Evolutionary conservation across 345 rosid species (phyloP), one percentile per base, ranked within the genome.

Genomic region (Laguncularia racemosa): DNA sequence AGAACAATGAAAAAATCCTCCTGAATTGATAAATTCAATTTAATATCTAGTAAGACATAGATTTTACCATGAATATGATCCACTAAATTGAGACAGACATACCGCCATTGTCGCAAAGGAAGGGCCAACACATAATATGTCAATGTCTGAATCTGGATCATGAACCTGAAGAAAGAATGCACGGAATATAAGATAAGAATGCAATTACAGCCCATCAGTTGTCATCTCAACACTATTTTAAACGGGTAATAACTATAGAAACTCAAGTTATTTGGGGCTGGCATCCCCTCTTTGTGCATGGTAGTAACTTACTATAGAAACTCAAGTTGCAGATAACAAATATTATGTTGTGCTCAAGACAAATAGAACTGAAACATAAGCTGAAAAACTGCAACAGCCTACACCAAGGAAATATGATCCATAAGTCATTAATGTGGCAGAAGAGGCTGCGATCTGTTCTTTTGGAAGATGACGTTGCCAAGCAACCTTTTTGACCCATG

Each of bases 321-420:
- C 28, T 23, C 28, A 23, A 23, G 28, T 23, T 23, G 28, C 5
- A 23, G 28, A 23, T 6, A 23, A 6, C 5, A 23, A 23, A 23
- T 23, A 23, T 6, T 23, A 23, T 23, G 28, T 23, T 23, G 28
- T 23, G 3, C 28, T 23, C 28, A 23, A 23, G 5, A 6, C 28
- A 23, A 23, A 23, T 23, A 23, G 28, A 23, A 2, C 5, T 23
- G 28, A 23, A 23, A 23, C 5, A 23, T 23, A 23, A 23, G 28
- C 28, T 23, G 3, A 6, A 23, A 23, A 23, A 23, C 28, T 2
- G 28, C 5, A 46, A 43, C 59, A 12, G 64, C 44, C 58, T 60
- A 84, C 86, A 45, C 90, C 84, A 38, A 81, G 84, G 48, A 79
- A 84, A 44, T 81, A 81, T 44, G 89, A 84, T 47, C 89, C 89